These are phyloP conservation scores for Coccomyxa sp. DNA, from an alignment of 139 green algal species.

Conservation along the genomic window DNA sequence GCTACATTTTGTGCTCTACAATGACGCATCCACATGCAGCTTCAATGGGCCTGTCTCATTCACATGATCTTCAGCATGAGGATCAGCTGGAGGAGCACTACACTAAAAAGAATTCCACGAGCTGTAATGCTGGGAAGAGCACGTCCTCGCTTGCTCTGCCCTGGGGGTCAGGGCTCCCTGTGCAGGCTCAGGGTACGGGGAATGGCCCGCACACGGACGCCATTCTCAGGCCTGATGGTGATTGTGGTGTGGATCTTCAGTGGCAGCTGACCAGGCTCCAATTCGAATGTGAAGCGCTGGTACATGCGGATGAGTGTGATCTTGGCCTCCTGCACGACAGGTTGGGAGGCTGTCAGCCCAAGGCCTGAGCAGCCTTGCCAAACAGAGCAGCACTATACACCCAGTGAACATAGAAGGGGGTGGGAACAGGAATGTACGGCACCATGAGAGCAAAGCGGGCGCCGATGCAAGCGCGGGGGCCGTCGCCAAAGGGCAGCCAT, in stretches of 20 bases:
- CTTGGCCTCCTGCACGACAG: conserved; percentile 27
- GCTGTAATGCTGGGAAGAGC: no score
- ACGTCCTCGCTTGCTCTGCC: no score
- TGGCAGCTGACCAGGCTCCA: conserved; percentile 37
- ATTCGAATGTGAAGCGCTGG: conserved; percentile 34
- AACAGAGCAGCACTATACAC: not conserved
- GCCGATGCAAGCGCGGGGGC: conserved; percentile 40
- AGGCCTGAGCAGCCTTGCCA: not conserved
- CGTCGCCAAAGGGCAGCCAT: conserved; percentile 29
- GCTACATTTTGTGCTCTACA: no score
- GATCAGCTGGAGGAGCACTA: no score
- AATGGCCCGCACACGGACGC: conserved; percentile 24
- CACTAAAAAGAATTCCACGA: no score
- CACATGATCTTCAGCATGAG: no score
- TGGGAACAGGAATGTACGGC: no score
- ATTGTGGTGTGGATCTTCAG: conserved; percentile 30
- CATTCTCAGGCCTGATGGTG: conserved; percentile 34
- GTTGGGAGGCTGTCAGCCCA: not conserved
- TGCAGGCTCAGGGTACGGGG: not conserved
- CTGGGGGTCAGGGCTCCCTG: no score
- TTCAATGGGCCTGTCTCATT: no score
- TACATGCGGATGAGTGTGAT: conserved; percentile 40
- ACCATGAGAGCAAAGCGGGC: conserved; percentile 29
- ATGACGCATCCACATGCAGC: no score
- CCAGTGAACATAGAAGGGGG: no score